Conservation (phyloP, 441 rosid genomes). For the Pelargonium fulgidum region DNA sequence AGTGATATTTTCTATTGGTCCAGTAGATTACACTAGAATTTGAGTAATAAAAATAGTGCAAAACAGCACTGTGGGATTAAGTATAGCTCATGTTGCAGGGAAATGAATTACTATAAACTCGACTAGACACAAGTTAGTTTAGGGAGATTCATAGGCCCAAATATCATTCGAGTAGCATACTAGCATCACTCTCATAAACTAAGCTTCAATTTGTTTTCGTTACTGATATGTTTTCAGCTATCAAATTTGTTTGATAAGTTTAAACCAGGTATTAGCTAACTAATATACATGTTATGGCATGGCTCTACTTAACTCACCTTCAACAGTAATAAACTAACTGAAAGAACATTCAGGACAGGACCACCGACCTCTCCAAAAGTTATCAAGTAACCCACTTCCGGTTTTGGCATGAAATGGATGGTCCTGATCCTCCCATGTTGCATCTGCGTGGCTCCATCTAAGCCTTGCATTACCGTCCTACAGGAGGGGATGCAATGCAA, state of each 20-base stretch:
- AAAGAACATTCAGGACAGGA: neutral
- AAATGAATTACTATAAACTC: neutral
- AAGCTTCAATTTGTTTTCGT: neutral
- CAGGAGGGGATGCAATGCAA: conserved; percentile 1
- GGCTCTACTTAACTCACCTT: neutral
- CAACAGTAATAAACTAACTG: neutral
- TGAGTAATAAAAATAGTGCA: neutral
- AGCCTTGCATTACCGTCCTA: neutral
- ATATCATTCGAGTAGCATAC: too few relatives aligned
- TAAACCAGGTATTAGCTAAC: too few relatives aligned
- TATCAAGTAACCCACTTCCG: neutral
- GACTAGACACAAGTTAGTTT: neutral
- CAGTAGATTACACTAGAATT: neutral
- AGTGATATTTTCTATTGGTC: neutral
- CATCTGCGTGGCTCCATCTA: neutral
- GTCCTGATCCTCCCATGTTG: neutral
- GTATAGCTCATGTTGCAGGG: neutral
- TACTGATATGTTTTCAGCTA: neutral
- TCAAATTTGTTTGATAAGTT: too few relatives aligned
- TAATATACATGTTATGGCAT: neutral
- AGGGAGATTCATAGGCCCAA: conserved; percentile 2
- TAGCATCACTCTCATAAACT: neutral
- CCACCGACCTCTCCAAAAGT: neutral
- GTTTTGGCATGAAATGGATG: neutral
- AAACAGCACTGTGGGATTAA: neutral